Percentiles rank a stretch among this genome's conserved stretches.
phyloP scores from a whole-genome alignment of 345 rosid genomes.

The Arabidopsis arenosa region DNA sequence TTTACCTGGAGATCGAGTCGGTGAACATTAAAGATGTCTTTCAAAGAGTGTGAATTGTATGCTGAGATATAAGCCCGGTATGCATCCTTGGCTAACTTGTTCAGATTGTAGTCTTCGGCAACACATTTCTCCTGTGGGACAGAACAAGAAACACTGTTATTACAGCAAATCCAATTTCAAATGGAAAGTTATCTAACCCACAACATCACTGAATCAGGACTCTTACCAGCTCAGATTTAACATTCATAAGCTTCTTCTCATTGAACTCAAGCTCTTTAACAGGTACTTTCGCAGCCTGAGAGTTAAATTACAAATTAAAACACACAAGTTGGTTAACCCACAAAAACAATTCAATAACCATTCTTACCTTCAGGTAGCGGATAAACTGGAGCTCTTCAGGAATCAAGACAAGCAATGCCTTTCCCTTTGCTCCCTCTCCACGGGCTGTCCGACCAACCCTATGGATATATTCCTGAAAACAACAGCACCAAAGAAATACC shows the following conservation, averaged over 20 bases:
- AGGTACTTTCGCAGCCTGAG: slow-evolving; percentile 89
- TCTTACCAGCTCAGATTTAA: slow-evolving; percentile 85
- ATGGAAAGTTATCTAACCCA: slow-evolving; percentile 8
- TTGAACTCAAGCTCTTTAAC: slow-evolving; percentile 89
- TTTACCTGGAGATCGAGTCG: slow-evolving; percentile 89
- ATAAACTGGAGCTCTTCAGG: slow-evolving; percentile 95
- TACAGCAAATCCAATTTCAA: slow-evolving; percentile 7
- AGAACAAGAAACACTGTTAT: slow-evolving; percentile 18
- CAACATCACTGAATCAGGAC: slow-evolving; percentile 5
- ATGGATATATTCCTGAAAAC: slow-evolving; percentile 90
- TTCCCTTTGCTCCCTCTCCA: slow-evolving; percentile 98
- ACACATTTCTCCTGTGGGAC: slow-evolving; percentile 81
- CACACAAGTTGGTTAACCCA: slow-evolving; percentile 1
- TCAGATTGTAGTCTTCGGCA: slow-evolving; percentile 67
- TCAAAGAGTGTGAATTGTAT: slow-evolving; percentile 94
- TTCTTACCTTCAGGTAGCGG: slow-evolving; percentile 79
- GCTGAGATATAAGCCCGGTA: slow-evolving; percentile 88
- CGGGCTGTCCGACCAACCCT: slow-evolving; percentile 99
- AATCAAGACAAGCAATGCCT: slow-evolving; percentile 86
- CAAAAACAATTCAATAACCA: background rate
- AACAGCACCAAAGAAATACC: slow-evolving; percentile 22
- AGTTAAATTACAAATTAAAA: background rate
- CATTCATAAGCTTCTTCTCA: slow-evolving; percentile 80
- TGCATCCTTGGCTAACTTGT: slow-evolving; percentile 95
- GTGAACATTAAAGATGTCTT: slow-evolving; percentile 93